Base-by-base conservation (phyloP, 257 asterid species). In the Ajuga chamaepitys region DNA sequence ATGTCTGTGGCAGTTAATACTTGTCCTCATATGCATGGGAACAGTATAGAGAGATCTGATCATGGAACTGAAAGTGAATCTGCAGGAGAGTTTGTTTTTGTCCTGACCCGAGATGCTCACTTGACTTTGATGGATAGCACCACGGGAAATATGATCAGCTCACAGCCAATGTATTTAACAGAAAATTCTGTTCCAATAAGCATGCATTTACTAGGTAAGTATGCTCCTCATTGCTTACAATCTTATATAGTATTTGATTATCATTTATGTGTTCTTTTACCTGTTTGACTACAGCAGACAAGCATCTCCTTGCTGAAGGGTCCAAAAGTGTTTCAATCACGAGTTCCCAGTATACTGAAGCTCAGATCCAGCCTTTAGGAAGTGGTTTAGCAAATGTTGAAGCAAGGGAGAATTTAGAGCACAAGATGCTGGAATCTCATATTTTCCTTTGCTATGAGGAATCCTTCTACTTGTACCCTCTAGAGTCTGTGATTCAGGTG, bases 361-460 rank as follows among this genome's bases (percentile, higher is more conserved):
- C 70, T 71, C 72, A 59, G 67, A 78, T 32, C 62, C 73, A 68
- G 71, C 62, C 76, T 55, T 66, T 53, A 60, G 75, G 41, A 62
- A 81, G 68, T 68, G 78, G 46, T 73, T 42, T 73, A 58, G 53
- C 77, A 53, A 81, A 22, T 38, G 76, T 51, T 61, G 73, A 70
- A 78, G 71, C 58, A 53, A 25, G 32, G 62, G 75, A 67, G 41
- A 60, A 64, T 74, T 69, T 74, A 55, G 79, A 57, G 55, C 53
- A 69, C 44, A 69, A 57, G 58, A 67, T 8, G 58, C 38, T 72
- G 75, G 77, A 80, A 54, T 80, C 86, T 14, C 78, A 75, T 17
- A 81, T 86, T 76, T 70, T 94, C 51, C 81, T 90, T 74, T 90
- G 97, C 71, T 85, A 86, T 66, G 90, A 80, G 75, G 88, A 88